Percentiles rank a stretch among this genome's conserved stretches.
These are phyloP conservation scores for Fraxinus xanthoxyloides DNA, from an alignment of 305 asterid species.

Conservation along the genomic window DNA sequence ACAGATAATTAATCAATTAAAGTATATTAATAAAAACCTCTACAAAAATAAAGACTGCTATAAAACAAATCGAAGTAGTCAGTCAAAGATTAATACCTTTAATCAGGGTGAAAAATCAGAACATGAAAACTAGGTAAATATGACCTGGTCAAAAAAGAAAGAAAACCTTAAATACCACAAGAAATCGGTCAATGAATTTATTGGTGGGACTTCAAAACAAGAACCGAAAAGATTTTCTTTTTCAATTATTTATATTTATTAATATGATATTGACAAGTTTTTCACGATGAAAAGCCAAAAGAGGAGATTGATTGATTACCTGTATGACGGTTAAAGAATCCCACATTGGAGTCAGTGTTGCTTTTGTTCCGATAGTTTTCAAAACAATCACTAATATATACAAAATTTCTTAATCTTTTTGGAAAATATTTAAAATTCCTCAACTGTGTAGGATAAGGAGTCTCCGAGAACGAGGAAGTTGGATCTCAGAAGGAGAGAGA, in stretches of 20 bases:
- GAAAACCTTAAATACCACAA: conserved; percentile 19
- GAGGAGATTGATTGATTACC: conserved; percentile 26
- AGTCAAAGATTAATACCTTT: conserved; percentile 19
- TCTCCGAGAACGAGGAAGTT: conserved; percentile 30
- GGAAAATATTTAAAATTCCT: not conserved
- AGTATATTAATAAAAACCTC: conserved; percentile 15
- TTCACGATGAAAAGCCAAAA: conserved; percentile 14
- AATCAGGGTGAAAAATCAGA: conserved; percentile 25
- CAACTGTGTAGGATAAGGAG: conserved; percentile 22
- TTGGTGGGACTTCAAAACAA: conserved; percentile 16
- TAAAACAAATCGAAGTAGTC: conserved; percentile 28
- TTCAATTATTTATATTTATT: conserved; percentile 18
- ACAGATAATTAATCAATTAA: conserved; percentile 3
- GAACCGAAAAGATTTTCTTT: conserved; percentile 20
- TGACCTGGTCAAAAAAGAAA: conserved; percentile 25
- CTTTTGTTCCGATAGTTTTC: not conserved
- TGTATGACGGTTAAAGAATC: conserved; percentile 29
- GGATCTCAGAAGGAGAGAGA: conserved; percentile 29
- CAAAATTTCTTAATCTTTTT: not conserved
- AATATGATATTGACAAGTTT: conserved; percentile 26
- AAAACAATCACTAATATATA: not conserved
- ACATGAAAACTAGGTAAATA: conserved; percentile 17
- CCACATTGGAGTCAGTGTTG: conserved; percentile 29
- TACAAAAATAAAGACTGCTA: conserved; percentile 13
- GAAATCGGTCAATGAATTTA: conserved; percentile 20